Conservation (phyloP, 305 asterid genomes). For the Plantago lanceolata region DNA sequence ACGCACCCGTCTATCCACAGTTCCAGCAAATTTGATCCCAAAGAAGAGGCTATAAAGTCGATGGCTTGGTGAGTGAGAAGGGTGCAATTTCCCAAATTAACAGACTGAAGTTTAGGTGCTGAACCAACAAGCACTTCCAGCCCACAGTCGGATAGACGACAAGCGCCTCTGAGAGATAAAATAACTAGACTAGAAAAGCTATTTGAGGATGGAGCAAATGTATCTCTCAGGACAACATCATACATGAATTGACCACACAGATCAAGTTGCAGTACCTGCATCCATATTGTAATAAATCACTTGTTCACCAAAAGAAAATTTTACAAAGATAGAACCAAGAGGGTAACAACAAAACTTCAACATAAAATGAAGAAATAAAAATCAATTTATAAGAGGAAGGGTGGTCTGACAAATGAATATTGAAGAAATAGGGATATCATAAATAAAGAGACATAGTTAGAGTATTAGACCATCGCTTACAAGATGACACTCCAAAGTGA, state of each 20-base stretch:
- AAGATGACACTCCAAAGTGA: too few species aligned
- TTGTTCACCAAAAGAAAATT: not conserved
- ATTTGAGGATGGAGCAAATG: constrained; percentile 30
- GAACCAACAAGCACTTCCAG: constrained; percentile 43
- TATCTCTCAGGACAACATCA: constrained; percentile 41
- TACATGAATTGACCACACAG: constrained; percentile 65
- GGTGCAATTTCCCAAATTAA: constrained; percentile 71
- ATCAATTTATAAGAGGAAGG: too few species aligned
- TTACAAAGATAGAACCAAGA: not conserved
- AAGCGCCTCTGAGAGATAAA: constrained; percentile 81
- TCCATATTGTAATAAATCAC: constrained; percentile 16
- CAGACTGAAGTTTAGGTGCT: constrained; percentile 58
- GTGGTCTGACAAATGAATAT: too few species aligned
- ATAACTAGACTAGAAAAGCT: constrained; percentile 46
- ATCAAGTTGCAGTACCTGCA: constrained; percentile 89
- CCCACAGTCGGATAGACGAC: constrained; percentile 61
- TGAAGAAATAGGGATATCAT: too few species aligned
- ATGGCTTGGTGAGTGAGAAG: constrained; percentile 54
- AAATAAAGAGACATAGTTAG: too few species aligned
- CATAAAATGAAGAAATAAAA: too few species aligned
- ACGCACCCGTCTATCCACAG: constrained; percentile 64
- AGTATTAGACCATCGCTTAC: too few species aligned
- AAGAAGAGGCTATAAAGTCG: constrained; percentile 40
- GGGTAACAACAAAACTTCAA: not conserved
- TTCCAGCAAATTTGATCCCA: constrained; percentile 71